Base-by-base conservation (phyloP, 2,329 filamentous ascomycete genomes). In the Paecilomyces sp. region DNA sequence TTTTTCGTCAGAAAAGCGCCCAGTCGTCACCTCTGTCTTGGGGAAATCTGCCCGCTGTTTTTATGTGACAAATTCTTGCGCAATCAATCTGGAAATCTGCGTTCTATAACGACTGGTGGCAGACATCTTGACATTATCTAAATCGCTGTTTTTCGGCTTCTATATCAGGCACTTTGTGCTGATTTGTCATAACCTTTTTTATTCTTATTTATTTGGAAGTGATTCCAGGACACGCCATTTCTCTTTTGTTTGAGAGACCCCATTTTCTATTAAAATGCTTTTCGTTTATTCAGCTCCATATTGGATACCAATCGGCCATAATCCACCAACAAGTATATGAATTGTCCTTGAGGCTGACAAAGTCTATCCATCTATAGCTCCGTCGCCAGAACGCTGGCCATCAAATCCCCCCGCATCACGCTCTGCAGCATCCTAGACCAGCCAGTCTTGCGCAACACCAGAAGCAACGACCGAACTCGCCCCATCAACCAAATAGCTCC, bases 401-500 rank as follows among this genome's bases (percentile, higher is more conserved):
- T 58, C 67, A 67, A 57, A 65, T 67, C 57, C 67, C 71, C 54
- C 69, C 70, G 28, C 69, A 68, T 55, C 70, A 72, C 51, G 58
- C 36, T 58, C 65, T 69, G 53, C 67, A 72, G 36, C 68, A 73
- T 61, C 67, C 67, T 34, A 68, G 70, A 52, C 61, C 70, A 61
- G 60, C 63, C 58, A 63, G 62, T 59, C 62, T 73, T 61, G 53
- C 65, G 22, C 70, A 71, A 22, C 66, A 67, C 24, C 67, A 69
- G 52, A 73, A 70, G 34, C 71, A 69, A 53, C 62, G 60, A 53
- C 88, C 64, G 85, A 86, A 62, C 77, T 85, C 65, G 85, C 90
- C 78, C 82, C 86, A 65, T 80, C 88, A 68, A 83, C 85, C 67
- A 80, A 84, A 68, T 56, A 58, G 62, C 28, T 66, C 70, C 62